Base-by-base conservation (phyloP, 768 basidiomycete genomes). In the Pisolithus albus region DNA sequence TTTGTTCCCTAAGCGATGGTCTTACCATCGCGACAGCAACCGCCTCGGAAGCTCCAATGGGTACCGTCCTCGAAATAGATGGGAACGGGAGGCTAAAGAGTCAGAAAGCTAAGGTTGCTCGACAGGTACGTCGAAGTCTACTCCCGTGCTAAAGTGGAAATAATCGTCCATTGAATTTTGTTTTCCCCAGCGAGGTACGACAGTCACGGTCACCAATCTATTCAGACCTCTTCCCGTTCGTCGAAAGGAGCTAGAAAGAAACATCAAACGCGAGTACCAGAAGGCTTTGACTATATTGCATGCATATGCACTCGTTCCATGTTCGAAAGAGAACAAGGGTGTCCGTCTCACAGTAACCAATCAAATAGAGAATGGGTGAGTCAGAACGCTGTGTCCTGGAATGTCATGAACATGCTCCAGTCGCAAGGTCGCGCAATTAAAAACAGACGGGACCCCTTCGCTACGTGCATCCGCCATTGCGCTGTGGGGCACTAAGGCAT, bases 281-380 rank as follows among this genome's bases (percentile, higher is more conserved):
- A 96, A 96, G 61, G 87, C 88, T 1, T 64, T 97, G n/a, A 72
- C 78, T 6, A 71, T 96, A 15, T 68, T 98, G 39, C 82, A 85
- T 43, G 92, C 89, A 0, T 99, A 98, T 67, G 94, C 93, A 0
- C 73, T 99, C 4, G 84, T 90, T 0, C 91, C 90, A 0, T 92
- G 89, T 50, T 70, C 77, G 13, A 60, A 67, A 40, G 73, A 74
- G 53, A 72, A 78, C 53, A 71, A 66, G 3, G 87, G 84, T 0
- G 82, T 94, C 15, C 76, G 92, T 32, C 65, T 98, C 9, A 76
- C 79, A 0, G 91, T 89, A 1, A 83, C 70, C 55, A 93, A 89
- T 57, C 80, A 78, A 44, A 65, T 69, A 9, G 78, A 81, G 52
- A 81, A 79, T 62, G 90, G 91, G 91, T 92, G 57, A 46, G 82